Evolutionary conservation across 2,329 filamentous ascomycete species (phyloP).

Genomic region (Didymella lethalis): DNA sequence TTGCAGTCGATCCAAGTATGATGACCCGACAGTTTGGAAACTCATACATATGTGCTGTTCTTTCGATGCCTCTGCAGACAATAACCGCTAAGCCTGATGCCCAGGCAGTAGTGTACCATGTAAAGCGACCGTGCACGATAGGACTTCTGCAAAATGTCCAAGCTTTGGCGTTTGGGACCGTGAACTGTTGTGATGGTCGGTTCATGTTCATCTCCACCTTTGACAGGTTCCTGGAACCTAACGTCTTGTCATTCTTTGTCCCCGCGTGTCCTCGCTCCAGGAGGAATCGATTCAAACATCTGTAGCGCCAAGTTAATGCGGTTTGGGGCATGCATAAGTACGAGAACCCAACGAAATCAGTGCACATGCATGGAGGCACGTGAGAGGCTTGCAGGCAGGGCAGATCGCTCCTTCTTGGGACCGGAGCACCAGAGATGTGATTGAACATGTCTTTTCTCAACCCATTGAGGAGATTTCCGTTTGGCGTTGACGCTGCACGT

Average conservation of each 20-base stretch:
- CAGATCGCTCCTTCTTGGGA: not conserved
- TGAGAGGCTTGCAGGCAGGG: not conserved
- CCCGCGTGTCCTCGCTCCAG: not conserved
- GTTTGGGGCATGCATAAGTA: not conserved
- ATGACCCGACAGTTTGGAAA: conserved; percentile 1
- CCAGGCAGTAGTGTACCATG: not conserved
- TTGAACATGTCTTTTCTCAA: not conserved
- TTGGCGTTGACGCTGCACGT: not conserved
- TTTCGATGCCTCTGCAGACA: not conserved
- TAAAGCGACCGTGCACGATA: not conserved
- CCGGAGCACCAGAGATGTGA: not conserved
- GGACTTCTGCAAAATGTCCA: not conserved
- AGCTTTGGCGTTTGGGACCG: not conserved
- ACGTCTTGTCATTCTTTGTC: not conserved
- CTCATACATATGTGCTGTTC: not conserved
- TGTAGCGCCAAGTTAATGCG: not conserved
- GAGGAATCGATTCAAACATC: too few species aligned
- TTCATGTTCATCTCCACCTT: conserved; percentile 2
- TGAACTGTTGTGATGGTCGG: not conserved
- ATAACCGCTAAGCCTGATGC: not conserved
- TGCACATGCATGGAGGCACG: not conserved
- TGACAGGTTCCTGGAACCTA: not conserved
- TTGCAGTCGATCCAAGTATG: not conserved
- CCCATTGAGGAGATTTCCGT: too few species aligned
- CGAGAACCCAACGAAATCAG: not conserved